These are phyloP conservation scores for Globisporangium parvum DNA, from an alignment of 352 stramenopile species.

Conservation along the genomic window DNA sequence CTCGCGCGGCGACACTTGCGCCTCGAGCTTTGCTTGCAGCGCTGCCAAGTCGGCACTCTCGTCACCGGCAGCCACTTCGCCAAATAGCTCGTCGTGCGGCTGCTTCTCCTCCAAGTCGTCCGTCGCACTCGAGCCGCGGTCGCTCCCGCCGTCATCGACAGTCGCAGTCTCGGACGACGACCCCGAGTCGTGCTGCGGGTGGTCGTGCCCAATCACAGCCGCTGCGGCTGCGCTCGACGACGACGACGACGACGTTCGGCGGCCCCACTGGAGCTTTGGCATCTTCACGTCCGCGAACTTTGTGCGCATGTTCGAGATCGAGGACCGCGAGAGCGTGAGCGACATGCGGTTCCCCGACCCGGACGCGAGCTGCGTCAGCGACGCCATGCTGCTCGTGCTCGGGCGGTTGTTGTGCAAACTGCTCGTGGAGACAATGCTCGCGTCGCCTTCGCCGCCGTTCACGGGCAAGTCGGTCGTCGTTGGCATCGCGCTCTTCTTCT, in stretches of 20 bases:
- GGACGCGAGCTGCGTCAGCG: conserved; percentile 12
- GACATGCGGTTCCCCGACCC: conserved; percentile 27
- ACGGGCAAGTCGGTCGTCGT: conserved; percentile 64
- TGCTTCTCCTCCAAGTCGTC: conserved; percentile 38
- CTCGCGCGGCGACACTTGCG: conserved; percentile 16
- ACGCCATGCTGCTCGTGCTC: conserved; percentile 18
- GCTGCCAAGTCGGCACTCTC: conserved; percentile 14
- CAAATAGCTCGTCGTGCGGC: conserved; percentile 14
- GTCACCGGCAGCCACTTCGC: neutral
- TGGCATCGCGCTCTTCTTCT: conserved; percentile 70
- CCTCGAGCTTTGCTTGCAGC: conserved; percentile 12
- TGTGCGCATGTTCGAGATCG: conserved; percentile 43
- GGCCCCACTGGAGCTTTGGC: conserved; percentile 50
- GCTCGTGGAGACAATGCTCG: conserved; percentile 65
- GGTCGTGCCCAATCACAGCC: neutral
- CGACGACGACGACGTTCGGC: conserved; percentile 29
- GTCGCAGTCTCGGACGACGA: conserved; percentile 43
- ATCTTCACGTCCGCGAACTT: conserved; percentile 67
- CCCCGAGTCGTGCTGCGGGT: neutral
- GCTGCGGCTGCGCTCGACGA: conserved; percentile 17
- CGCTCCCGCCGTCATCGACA: conserved; percentile 54
- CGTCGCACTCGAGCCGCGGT: conserved; percentile 43
- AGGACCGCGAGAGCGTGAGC: conserved; percentile 40
- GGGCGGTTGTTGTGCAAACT: conserved; percentile 17
- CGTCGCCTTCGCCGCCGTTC: conserved; percentile 63